Evolutionary conservation across 495 filamentous ascomycete species (phyloP).

Genomic region (Annulohypoxylon nitens): DNA sequence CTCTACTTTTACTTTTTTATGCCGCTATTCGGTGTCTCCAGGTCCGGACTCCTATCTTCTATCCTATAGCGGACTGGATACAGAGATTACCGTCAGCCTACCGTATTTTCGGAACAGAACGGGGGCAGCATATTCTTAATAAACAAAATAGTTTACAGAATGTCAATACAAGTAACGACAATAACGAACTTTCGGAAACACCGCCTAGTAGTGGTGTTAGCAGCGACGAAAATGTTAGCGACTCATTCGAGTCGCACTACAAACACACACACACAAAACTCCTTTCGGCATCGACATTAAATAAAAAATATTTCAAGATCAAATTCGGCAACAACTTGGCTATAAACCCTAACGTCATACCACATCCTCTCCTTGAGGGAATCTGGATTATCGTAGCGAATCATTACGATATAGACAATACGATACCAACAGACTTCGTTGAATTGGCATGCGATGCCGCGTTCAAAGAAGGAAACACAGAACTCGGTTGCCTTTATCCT

Average conservation of each 20-base stretch:
- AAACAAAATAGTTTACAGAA: neutral
- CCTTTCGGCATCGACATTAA: constrained; percentile 57
- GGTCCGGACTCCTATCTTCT: constrained; percentile 19
- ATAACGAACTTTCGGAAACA: neutral
- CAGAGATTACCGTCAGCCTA: neutral
- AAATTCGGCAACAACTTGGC: constrained; percentile 53
- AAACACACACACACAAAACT: constrained; percentile 52
- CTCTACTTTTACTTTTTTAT: constrained; percentile 45
- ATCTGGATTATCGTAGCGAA: constrained; percentile 65
- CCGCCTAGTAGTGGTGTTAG: neutral
- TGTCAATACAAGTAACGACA: neutral
- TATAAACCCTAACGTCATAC: constrained; percentile 68
- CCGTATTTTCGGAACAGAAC: neutral
- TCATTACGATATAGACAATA: constrained; percentile 35
- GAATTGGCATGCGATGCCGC: constrained; percentile 63
- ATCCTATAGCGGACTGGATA: constrained; percentile 10
- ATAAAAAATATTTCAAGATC: constrained; percentile 60
- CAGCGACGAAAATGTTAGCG: neutral
- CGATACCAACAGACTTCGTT: constrained; percentile 43
- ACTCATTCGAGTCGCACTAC: neutral
- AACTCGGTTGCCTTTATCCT: constrained; percentile 55
- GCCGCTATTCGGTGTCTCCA: constrained; percentile 41
- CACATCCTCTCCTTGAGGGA: constrained; percentile 59
- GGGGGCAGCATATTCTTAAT: neutral
- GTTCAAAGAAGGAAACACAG: constrained; percentile 52